Evolutionary conservation across 352 stramenopile genomes (phyloP).

Genomic region (Pythium aphanidermatum): DNA sequence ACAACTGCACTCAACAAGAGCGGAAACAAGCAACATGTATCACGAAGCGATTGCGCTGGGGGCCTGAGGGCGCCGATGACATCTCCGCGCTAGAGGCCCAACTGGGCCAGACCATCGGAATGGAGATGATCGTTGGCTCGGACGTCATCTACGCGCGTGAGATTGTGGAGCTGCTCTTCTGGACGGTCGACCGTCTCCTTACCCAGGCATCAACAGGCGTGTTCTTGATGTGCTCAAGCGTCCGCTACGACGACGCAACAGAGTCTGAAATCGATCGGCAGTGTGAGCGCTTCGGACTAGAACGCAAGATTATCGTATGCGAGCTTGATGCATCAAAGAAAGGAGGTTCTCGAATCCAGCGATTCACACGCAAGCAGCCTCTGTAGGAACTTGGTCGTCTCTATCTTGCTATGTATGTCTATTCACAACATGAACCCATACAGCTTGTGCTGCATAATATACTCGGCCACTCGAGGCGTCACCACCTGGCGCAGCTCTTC

Average conservation of each 20-base stretch:
- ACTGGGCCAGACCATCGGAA: constrained; percentile 1
- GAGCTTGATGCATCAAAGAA: constrained; percentile 22
- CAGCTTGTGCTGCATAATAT: constrained; percentile 68
- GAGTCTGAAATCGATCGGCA: constrained; percentile 62
- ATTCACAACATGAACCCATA: constrained; percentile 61
- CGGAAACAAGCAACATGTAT: constrained; percentile 43
- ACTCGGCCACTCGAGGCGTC: constrained; percentile 56
- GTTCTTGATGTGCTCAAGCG: constrained; percentile 79
- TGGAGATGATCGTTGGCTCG: constrained; percentile 62
- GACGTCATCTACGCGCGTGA: constrained; percentile 75
- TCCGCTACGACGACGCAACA: constrained; percentile 62
- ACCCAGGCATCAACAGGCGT: constrained; percentile 7
- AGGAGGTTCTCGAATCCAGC: constrained; percentile 45
- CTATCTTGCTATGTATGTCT: background rate
- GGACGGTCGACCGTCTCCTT: constrained; percentile 62
- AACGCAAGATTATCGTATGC: constrained; percentile 42
- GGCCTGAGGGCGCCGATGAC: constrained; percentile 47
- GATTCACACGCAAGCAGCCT: constrained; percentile 29
- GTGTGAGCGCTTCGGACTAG: constrained; percentile 38
- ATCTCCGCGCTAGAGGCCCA: constrained; percentile 32
- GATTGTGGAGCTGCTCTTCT: constrained; percentile 66
- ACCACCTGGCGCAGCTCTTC: constrained; percentile 37
- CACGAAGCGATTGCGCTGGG: constrained; percentile 62
- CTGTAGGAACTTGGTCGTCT: constrained; percentile 6
- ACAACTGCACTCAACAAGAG: constrained; percentile 61